phyloP scores from a whole-genome alignment of 164 flowering plant species.

The Tetracentron sinense region DNA sequence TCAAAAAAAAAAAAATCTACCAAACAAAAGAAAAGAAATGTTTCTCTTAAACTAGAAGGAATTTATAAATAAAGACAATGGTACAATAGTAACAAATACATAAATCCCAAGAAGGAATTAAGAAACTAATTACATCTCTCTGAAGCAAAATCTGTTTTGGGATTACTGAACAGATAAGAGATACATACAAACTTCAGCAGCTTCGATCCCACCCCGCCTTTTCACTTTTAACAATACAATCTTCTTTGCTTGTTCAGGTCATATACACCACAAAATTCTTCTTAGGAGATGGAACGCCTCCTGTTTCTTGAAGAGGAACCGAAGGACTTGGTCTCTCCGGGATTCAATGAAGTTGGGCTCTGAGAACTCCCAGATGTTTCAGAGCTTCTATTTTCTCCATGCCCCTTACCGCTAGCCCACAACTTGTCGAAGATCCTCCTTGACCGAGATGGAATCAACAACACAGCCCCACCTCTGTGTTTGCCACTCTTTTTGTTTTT shows the following conservation, averaged over 20 bases:
- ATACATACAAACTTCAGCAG: conserved; percentile 9
- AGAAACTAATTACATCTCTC: conserved; percentile 19
- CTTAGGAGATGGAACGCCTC: conserved; percentile 68
- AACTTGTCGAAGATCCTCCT: conserved; percentile 75
- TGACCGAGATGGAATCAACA: conserved; percentile 71
- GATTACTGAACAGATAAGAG: not conserved
- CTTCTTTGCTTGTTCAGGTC: not conserved
- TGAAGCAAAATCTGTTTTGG: conserved; percentile 4
- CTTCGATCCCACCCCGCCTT: not conserved
- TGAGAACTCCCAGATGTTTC: conserved; percentile 72
- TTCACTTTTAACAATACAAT: not conserved
- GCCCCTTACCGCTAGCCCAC: conserved; percentile 51
- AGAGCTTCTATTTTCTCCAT: conserved; percentile 55
- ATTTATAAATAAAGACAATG: not conserved
- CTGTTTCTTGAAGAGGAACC: conserved; percentile 56
- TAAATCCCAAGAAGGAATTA: conserved; percentile 3
- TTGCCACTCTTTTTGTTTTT: conserved; percentile 38
- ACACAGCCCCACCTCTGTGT: conserved; percentile 38
- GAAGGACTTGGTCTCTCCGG: conserved; percentile 52
- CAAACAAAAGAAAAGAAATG: too few species aligned
- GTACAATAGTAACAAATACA: not conserved
- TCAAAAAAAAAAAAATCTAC: too few species aligned
- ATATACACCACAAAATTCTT: not conserved
- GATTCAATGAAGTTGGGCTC: conserved; percentile 65
- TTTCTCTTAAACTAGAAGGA: not conserved